Conservation (phyloP, 192 early-diverging fungal genomes). For the Umbelopsis ramanniana region DNA sequence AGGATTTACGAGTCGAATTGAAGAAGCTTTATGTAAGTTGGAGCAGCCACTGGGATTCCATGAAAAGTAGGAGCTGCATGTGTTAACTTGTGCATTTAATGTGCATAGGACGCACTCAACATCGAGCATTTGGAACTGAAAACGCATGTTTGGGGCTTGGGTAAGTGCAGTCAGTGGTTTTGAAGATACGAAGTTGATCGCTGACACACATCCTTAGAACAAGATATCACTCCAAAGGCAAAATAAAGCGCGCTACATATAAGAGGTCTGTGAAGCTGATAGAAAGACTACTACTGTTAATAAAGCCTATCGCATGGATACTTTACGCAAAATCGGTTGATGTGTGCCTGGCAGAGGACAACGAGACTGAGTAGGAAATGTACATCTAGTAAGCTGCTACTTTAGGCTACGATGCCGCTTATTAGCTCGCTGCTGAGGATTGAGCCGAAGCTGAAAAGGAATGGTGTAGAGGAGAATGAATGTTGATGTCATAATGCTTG, state of each 20-base stretch:
- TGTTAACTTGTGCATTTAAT: too few relatives aligned
- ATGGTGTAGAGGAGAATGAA: too few relatives aligned
- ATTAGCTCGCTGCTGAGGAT: too few relatives aligned
- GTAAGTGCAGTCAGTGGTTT: conserved; percentile 23
- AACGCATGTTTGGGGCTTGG: conserved; percentile 80
- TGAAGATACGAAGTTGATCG: neutral
- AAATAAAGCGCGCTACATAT: neutral
- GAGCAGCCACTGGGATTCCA: neutral
- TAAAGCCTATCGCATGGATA: neutral
- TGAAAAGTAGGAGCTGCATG: neutral
- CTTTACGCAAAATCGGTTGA: too few relatives aligned
- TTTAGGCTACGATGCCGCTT: too few relatives aligned
- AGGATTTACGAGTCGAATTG: conserved; percentile 51
- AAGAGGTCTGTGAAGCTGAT: neutral
- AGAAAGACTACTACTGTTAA: neutral
- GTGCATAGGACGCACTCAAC: conserved; percentile 73
- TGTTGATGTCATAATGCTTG: too few relatives aligned
- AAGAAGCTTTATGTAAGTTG: conserved; percentile 56
- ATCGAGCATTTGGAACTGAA: conserved; percentile 86
- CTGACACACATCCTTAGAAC: neutral
- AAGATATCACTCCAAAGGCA: conserved; percentile 1
- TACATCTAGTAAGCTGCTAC: too few relatives aligned
- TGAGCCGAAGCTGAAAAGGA: too few relatives aligned
- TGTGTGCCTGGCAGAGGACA: too few relatives aligned
- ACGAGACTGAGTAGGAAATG: too few relatives aligned